These are phyloP conservation scores for Pleurotus giganteus DNA, from an alignment of 768 basidiomycete species.

Conservation along the genomic window DNA sequence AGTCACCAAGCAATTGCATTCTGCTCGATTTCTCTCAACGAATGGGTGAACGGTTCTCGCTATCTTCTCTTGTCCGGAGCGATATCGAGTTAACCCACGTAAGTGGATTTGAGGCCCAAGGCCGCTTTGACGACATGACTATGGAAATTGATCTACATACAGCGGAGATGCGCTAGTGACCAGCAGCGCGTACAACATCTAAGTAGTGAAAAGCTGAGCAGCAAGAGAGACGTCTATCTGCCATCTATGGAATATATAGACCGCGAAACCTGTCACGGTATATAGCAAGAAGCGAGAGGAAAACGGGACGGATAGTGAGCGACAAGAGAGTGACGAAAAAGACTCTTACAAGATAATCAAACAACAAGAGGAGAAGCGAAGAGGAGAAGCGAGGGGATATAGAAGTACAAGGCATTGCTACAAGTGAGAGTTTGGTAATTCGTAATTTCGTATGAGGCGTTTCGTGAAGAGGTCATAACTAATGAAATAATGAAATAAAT, in stretches of 20 bases:
- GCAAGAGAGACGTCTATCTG: background rate
- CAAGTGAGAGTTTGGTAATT: no score
- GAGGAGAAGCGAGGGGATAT: background rate
- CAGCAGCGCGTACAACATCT: no score
- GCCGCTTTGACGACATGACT: no score
- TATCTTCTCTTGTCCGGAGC: no score
- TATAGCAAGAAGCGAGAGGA: background rate
- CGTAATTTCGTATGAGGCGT: background rate
- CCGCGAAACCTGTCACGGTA: background rate
- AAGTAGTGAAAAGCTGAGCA: no score
- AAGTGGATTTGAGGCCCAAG: no score
- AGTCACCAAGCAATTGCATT: no score
- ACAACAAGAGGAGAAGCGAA: background rate
- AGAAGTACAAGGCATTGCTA: background rate
- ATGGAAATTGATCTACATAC: no score
- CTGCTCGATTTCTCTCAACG: no score
- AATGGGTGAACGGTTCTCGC: no score
- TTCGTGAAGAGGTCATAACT: background rate
- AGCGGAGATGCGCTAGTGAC: no score
- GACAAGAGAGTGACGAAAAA: background rate
- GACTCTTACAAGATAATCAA: background rate
- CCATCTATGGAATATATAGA: background rate
- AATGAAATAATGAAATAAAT: constrained; percentile 1
- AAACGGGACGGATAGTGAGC: background rate
- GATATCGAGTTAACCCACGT: no score